Evolutionary conservation across 331 rosid genomes (phyloP).

Genomic region (Saraca asoca): DNA sequence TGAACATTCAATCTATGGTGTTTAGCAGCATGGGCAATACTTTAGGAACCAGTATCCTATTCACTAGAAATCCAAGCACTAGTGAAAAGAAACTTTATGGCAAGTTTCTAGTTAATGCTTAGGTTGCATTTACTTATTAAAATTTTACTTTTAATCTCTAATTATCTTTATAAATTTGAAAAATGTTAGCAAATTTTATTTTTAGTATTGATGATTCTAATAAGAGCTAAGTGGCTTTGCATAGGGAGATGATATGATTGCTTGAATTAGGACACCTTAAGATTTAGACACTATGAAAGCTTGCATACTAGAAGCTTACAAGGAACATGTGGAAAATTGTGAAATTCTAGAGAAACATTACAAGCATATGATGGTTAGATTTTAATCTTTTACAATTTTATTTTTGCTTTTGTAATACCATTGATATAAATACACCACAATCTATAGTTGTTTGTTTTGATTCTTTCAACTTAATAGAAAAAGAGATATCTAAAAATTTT

Average conservation of each 20-base stretch:
- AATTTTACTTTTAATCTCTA: conserved; percentile 15
- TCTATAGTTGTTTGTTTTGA: not conserved
- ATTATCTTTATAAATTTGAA: not conserved
- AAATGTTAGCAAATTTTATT: conserved; percentile 7
- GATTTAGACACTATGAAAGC: conserved; percentile 74
- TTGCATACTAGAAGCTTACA: conserved; percentile 87
- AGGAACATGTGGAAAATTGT: conserved; percentile 87
- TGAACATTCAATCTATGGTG: conserved; percentile 93
- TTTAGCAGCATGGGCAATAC: conserved; percentile 95
- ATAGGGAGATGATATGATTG: conserved; percentile 98
- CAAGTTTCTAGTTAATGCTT: conserved; percentile 90
- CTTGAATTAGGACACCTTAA: conserved; percentile 94
- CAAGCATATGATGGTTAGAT: conserved; percentile 92
- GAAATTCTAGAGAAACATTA: conserved; percentile 85
- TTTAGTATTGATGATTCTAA: conserved; percentile 24
- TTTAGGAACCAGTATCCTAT: conserved; percentile 95
- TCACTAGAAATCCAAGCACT: conserved; percentile 97
- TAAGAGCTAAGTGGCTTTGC: conserved; percentile 27
- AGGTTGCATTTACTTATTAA: conserved; percentile 53
- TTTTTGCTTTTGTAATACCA: not conserved
- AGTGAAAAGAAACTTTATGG: conserved; percentile 91
- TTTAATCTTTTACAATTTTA: not conserved
- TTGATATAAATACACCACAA: not conserved
- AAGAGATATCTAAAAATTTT: conserved; percentile 8
- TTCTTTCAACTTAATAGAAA: not conserved